Evolutionary conservation across 768 basidiomycete species (phyloP).

Genomic region (Macrolepiota dolichaula): DNA sequence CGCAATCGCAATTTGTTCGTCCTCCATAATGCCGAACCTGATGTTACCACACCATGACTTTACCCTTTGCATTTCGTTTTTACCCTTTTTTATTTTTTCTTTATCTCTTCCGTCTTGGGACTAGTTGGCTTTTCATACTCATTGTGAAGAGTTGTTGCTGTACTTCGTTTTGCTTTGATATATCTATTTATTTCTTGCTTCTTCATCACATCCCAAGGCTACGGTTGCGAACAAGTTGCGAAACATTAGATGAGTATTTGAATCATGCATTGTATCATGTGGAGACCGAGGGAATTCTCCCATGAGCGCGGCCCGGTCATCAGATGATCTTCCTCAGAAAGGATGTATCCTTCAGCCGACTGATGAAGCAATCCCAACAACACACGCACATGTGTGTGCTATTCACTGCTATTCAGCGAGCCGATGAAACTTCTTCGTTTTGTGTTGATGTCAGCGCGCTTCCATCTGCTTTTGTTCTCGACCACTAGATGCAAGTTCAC

Average conservation of each 20-base stretch:
- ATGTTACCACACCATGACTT: background rate
- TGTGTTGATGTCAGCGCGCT: background rate
- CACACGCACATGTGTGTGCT: background rate
- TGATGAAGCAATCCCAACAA: background rate
- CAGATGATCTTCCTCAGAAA: background rate
- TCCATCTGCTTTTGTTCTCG: background rate
- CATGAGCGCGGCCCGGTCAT: background rate
- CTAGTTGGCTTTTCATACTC: background rate
- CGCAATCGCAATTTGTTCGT: constrained; percentile 1
- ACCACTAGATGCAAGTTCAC: background rate
- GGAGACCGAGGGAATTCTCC: background rate
- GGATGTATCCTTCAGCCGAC: background rate
- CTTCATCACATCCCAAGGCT: background rate
- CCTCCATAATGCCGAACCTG: background rate
- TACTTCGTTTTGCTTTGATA: constrained; percentile 4
- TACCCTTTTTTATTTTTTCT: constrained; percentile 6
- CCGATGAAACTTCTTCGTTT: too few relatives aligned
- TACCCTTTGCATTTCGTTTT: constrained; percentile 3
- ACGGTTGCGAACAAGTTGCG: background rate
- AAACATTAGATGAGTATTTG: background rate
- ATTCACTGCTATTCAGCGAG: too few relatives aligned
- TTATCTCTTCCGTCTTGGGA: constrained; percentile 6
- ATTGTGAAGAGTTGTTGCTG: background rate
- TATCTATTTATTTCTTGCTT: constrained; percentile 1
- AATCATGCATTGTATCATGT: background rate